phyloP scores from a whole-genome alignment of 768 basidiomycete genomes.

The Rhizopogon vulgaris region DNA sequence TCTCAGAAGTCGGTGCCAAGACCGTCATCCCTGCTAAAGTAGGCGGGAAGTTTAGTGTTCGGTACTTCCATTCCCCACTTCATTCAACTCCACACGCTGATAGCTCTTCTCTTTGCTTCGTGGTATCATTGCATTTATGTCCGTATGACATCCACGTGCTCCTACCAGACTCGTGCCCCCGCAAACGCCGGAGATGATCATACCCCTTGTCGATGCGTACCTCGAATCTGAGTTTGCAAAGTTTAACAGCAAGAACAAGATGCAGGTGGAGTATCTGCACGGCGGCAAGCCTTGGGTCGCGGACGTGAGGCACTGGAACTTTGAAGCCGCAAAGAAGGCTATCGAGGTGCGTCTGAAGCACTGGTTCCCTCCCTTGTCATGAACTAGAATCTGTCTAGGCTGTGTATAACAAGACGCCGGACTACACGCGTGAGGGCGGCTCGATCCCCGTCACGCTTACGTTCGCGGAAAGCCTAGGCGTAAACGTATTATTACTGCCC shows the following conservation, averaged over 20 bases:
- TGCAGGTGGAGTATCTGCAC: constrained; percentile 64
- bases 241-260: constrained; percentile 77
- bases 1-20: constrained; percentile 76
- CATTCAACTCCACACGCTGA: background rate
- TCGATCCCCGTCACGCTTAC: constrained; percentile 92
- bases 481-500: constrained; percentile 85
- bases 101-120: background rate
- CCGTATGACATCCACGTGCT: background rate
- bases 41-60: constrained; percentile 90
- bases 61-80: constrained; percentile 36
- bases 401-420: constrained; percentile 70
- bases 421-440: constrained; percentile 88
- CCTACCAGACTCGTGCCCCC: constrained; percentile 68
- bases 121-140: background rate
- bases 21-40: constrained; percentile 94
- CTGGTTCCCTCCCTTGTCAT: background rate
- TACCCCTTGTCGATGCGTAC: constrained; percentile 65
- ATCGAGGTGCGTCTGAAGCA: constrained; percentile 50
- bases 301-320: constrained; percentile 87
- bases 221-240: constrained; percentile 78
- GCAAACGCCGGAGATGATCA: constrained; percentile 71
- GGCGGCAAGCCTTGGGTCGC: constrained; percentile 91
- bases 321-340: constrained; percentile 78
- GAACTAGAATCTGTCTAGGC: constrained; percentile 9
- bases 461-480: constrained; percentile 81